Base-by-base conservation (phyloP, 345 rosid genomes). In the Triadica sebifera region DNA sequence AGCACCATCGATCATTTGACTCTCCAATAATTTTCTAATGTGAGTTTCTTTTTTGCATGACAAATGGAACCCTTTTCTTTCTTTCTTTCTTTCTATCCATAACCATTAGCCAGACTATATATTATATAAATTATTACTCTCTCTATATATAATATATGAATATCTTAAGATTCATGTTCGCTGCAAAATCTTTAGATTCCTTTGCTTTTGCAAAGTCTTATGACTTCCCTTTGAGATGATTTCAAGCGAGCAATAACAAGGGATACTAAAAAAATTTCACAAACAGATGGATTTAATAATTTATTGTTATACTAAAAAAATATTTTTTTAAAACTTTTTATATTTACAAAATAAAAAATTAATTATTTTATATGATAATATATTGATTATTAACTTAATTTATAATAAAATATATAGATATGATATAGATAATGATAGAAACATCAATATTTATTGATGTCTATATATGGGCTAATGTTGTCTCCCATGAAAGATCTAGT, bases 131-230 rank as follows among this genome's bases (percentile, higher is more conserved):
- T 61, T n/a, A 69, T 56, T 15, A n/a, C 4, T 39, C 47, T 56
- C 17, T 8, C 13, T 15, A 13, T 62, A 62, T 62, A 37, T 62
- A 37, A 12, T 34, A 57, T 57, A 57, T 20, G 22, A 20, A 56
- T 65, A 50, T 37, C 74, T 24, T 74, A 81, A 77, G 86, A 77
- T 83, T 77, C 86, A 77, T 75, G 83, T 37, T 77, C 77, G 83
- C 74, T 73, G 82, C 82, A 63, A 77, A 70, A 81, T 85, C 88
- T 79, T 70, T 45, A 81, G 89, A 83, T 79, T 83, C 88, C 82
- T 63, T 77, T 52, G 24, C 72, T 78, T 70, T 69, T 46, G 66
- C 69, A 46, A 64, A 79, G 77, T 47, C 82, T 72, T 77, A 75
- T 78, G 82, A 75, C 19, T 20, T 66, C 39, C 46, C 49, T 74